Evolutionary conservation across 2,329 filamentous ascomycete species (phyloP), one percentile per base, ranked within the genome.

Genomic region (Mollisia scopiformis): DNA sequence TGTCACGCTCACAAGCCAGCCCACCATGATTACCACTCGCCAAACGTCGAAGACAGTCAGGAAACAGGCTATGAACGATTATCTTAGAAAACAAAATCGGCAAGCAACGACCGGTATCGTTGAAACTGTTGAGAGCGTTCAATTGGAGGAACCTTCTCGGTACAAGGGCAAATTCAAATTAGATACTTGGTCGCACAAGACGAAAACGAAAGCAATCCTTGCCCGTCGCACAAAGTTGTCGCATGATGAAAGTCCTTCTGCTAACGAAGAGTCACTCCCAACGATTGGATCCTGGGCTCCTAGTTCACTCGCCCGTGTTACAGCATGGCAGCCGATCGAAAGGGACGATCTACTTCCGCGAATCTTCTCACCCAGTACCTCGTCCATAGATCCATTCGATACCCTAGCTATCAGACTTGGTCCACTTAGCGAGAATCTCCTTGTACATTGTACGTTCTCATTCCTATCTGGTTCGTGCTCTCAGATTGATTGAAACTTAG

Each of bases 91-190:
- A 37, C 62, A 64, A 57, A 58, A 56, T 28, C 54, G 43, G 30
- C 52, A 63, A 27, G 54, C 53, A 23, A 50, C 56, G 8, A 50
- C 46, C 6, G 57, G 55, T 27, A 46, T 56, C n/a, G n/a, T 46
- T 6, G 52, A 57, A 14, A 13, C 31, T 6, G 27, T 58, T 11
- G 10, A 51, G 16, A 39, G 23, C 14, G 25, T 33, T 8, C 39
- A 51, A 1, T 23, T 33, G 16, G 28, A 57, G 53, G 46, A 63
- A n/a, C 61, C 59, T 28, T 49, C 41, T 10, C 33, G 49, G n/a
- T 62, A 61, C 23, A 66, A 61, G 46, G 56, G 57, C n/a, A 66
- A 46, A 31, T 66, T 66, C 50, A 66, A 62, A 31, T 46, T 66
- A 19, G 27, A 61, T 13, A 58, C 57, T 10, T 62, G 61, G 63